These are phyloP conservation scores for Phytophthora crassamura DNA, from an alignment of 352 stramenopile species.

Conservation along the genomic window DNA sequence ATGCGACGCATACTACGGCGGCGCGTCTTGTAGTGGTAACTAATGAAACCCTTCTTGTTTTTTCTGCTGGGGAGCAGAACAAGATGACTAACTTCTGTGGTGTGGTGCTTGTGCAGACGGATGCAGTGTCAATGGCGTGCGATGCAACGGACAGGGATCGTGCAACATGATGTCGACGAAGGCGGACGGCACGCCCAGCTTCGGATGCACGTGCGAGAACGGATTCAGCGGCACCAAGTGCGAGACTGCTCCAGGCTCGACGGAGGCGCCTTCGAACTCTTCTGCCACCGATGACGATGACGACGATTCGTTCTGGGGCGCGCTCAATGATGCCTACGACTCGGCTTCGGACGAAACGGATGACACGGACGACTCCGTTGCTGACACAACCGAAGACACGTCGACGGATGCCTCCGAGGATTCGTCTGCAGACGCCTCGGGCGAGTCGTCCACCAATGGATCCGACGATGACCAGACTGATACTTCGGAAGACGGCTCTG, in stretches of 20 bases:
- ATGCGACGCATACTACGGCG: slow-evolving; percentile 75
- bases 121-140: slow-evolving; percentile 62
- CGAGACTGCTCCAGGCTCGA: slow-evolving; percentile 20
- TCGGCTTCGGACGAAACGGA: background rate
- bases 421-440: slow-evolving; percentile 1
- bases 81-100: background rate
- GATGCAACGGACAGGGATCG: slow-evolving; percentile 80
- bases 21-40: slow-evolving; percentile 62
- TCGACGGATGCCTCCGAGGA: slow-evolving; percentile 8
- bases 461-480: slow-evolving; percentile 6
- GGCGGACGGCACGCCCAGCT: slow-evolving; percentile 46
- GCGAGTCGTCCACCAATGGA: slow-evolving; percentile 9
- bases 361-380: background rate
- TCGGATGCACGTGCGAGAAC: slow-evolving; percentile 69
- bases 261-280: slow-evolving; percentile 3
- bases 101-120: slow-evolving; percentile 28
- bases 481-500: background rate
- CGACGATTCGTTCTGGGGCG: slow-evolving; percentile 11
- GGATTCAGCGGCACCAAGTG: slow-evolving; percentile 79
- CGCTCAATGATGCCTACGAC: background rate
- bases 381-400: slow-evolving; percentile 3
- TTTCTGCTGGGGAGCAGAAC: background rate
- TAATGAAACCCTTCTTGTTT: background rate
- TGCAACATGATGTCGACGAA: slow-evolving; percentile 58
- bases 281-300: slow-evolving; percentile 17